Evolutionary conservation across 2,329 filamentous ascomycete genomes (phyloP).

Genomic region (Venturia pyrina): DNA sequence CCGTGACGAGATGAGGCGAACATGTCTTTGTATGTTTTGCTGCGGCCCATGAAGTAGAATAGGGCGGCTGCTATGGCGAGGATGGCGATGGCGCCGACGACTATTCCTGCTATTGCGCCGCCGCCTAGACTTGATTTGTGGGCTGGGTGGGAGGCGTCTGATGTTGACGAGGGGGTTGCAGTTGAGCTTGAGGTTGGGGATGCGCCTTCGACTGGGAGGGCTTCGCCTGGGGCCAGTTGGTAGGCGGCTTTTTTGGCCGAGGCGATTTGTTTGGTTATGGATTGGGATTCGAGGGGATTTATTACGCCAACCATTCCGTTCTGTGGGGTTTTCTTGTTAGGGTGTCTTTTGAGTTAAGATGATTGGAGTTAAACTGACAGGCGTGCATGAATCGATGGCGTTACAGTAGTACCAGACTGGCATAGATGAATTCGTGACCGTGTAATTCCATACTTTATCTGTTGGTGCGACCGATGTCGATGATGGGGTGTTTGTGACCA

Average conservation of each 20-base stretch:
- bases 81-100: conserved; percentile 51
- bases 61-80: conserved; percentile 50
- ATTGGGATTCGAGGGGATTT: conserved; percentile 39
- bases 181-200: conserved; percentile 13
- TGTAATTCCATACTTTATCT: conserved; percentile 20
- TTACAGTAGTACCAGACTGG: conserved; percentile 34
- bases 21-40: conserved; percentile 14
- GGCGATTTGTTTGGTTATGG: conserved; percentile 10
- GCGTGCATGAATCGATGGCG: conserved; percentile 53
- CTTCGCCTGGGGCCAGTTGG: conserved; percentile 28
- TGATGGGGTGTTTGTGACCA: neutral
- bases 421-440: conserved; percentile 23
- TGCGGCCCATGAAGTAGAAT: conserved; percentile 53
- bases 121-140: conserved; percentile 46
- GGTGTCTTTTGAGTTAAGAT: neutral
- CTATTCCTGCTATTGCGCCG: conserved; percentile 44
- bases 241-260: conserved; percentile 18
- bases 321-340: neutral
- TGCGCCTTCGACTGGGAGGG: conserved; percentile 28
- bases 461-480: neutral
- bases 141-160: conserved; percentile 9
- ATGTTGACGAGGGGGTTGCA: neutral
- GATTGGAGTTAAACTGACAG: conserved; percentile 12
- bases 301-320: conserved; percentile 68
- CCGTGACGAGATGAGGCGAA: conserved; percentile 10